phyloP scores from a whole-genome alignment of 2,329 filamentous ascomycete species.

The Ciborinia camelliae region DNA sequence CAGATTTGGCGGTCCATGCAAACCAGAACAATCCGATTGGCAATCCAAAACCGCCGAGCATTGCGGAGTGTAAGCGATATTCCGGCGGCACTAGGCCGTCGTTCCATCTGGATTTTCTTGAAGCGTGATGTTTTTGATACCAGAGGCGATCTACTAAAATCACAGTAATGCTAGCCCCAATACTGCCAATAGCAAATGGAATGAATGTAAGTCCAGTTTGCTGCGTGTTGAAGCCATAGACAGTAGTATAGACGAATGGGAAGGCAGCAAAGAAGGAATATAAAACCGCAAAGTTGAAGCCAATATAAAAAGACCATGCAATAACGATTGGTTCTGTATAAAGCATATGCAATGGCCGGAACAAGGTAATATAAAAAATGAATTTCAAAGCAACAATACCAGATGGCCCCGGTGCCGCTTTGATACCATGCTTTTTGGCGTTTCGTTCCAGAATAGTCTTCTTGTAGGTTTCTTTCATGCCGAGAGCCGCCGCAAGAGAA shows the following conservation, averaged over 20 bases:
- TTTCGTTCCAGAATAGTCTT: background rate
- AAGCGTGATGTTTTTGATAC: constrained; percentile 45
- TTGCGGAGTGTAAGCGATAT: constrained; percentile 55
- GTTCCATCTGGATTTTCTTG: constrained; percentile 38
- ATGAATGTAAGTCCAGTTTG: constrained; percentile 59
- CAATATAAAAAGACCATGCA: constrained; percentile 40
- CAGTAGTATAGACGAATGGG: constrained; percentile 61
- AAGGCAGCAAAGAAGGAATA: constrained; percentile 59
- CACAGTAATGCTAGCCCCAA: constrained; percentile 23
- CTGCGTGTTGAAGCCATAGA: constrained; percentile 56
- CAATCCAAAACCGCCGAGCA: constrained; percentile 54
- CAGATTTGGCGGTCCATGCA: constrained; percentile 49
- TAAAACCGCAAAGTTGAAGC: constrained; percentile 53
- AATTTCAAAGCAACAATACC: background rate
- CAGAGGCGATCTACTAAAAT: constrained; percentile 3
- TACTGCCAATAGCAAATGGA: constrained; percentile 38
- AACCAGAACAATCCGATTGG: constrained; percentile 55
- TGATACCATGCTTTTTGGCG: background rate
- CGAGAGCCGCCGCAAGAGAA: background rate
- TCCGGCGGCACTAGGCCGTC: constrained; percentile 48
- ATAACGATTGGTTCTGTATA: constrained; percentile 64
- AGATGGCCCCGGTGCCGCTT: background rate
- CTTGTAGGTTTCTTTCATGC: background rate
- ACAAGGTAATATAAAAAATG: constrained; percentile 32
- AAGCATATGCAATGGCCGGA: constrained; percentile 68